Conservation (phyloP, 2,329 filamentous ascomycete species). For the Hortaea sp. region DNA sequence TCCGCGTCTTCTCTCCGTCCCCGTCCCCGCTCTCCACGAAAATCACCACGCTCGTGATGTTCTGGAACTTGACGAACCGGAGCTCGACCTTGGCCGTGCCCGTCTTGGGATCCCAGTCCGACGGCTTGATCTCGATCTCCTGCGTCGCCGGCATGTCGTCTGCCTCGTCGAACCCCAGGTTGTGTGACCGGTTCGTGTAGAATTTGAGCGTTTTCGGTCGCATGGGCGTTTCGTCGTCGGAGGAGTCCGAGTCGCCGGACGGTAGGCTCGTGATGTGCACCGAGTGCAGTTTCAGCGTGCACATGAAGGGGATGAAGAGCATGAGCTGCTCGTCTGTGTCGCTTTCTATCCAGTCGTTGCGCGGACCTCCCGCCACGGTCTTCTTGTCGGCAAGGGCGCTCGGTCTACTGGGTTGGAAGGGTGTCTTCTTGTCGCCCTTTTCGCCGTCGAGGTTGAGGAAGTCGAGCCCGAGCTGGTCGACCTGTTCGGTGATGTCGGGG, state of each 20-base stretch:
- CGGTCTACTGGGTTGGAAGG: slow-evolving; percentile 65
- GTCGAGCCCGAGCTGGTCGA: slow-evolving; percentile 72
- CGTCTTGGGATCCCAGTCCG: slow-evolving; percentile 59
- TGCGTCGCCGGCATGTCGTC: slow-evolving; percentile 78
- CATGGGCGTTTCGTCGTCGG: slow-evolving; percentile 68
- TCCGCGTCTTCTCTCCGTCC: slow-evolving; percentile 71
- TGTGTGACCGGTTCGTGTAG: slow-evolving; percentile 80
- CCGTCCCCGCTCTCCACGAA: slow-evolving; percentile 79
- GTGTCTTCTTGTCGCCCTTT: slow-evolving; percentile 58
- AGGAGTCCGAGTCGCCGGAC: slow-evolving; percentile 61
- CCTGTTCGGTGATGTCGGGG: slow-evolving; percentile 67
- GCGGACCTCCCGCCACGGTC: slow-evolving; percentile 42
- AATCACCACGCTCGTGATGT: slow-evolving; percentile 72
- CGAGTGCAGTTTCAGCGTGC: slow-evolving; percentile 80
- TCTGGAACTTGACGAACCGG: slow-evolving; percentile 96
- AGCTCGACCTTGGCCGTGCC: slow-evolving; percentile 48
- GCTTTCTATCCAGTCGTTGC: slow-evolving; percentile 80
- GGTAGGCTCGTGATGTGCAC: slow-evolving; percentile 72
- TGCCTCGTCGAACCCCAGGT: slow-evolving; percentile 89
- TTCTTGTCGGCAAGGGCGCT: slow-evolving; percentile 39
- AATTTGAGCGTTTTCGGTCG: slow-evolving; percentile 75
- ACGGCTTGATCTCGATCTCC: slow-evolving; percentile 59
- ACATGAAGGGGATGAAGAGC: slow-evolving; percentile 83
- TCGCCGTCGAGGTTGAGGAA: slow-evolving; percentile 78
- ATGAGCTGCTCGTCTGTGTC: slow-evolving; percentile 96